phyloP scores from a whole-genome alignment of 1,284 basidiomycete species.

The Anthracocystis panici-leucophaei region DNA sequence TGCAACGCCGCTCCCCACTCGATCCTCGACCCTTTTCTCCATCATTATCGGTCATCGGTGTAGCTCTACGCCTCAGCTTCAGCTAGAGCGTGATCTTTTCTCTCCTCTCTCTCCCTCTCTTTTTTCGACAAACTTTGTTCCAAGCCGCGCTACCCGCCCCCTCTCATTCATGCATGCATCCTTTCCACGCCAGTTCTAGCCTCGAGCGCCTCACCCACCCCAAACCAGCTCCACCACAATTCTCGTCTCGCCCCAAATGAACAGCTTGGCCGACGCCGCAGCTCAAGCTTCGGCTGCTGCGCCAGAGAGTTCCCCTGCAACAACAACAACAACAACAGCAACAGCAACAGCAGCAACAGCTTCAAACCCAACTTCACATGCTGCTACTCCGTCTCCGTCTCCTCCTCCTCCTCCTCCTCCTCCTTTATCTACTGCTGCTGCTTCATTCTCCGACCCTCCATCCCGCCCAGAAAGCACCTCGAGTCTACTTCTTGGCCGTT shows the following conservation, averaged over 20 bases:
- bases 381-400: neutral
- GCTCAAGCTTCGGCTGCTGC: conserved; percentile 21
- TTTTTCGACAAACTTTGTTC: neutral
- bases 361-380: too few relatives aligned
- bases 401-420: neutral
- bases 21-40: neutral
- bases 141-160: conserved; percentile 2
- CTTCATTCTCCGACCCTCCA: conserved; percentile 8
- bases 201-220: neutral
- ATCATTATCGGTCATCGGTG: conserved; percentile 3
- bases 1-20: conserved; percentile 13
- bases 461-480: conserved; percentile 12
- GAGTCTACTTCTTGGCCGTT: conserved; percentile 5
- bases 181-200: neutral
- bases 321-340: neutral
- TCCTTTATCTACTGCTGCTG: conserved; percentile 1
- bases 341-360: too few relatives aligned
- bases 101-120: neutral
- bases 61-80: neutral
- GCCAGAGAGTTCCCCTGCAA: conserved; percentile 10
- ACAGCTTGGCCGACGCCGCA: conserved; percentile 47
- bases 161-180: conserved; percentile 3
- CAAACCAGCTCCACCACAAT: neutral
- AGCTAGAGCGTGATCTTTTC: neutral
- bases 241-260: conserved; percentile 21